These are phyloP conservation scores for Tuctoria greenei DNA, from an alignment of 176 grass and related monocot genomes.

Conservation along the genomic window DNA sequence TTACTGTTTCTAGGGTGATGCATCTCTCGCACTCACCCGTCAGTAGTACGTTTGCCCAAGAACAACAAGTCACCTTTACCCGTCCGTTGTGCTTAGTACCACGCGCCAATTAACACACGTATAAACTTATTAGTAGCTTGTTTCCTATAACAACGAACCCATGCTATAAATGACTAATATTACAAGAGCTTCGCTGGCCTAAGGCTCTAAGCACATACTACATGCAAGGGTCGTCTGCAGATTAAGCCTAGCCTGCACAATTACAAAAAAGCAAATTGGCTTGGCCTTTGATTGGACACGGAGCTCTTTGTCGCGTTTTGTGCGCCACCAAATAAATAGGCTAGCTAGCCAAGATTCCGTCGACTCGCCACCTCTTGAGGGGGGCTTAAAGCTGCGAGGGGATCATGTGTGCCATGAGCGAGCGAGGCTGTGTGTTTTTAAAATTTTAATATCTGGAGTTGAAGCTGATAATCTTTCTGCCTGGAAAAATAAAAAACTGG, in stretches of 20 bases:
- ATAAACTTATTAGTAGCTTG: background rate
- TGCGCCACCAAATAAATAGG: slow-evolving; percentile 2
- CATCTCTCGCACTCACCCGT: background rate
- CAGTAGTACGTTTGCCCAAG: background rate
- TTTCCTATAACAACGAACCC: background rate
- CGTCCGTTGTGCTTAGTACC: background rate
- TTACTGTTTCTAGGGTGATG: slow-evolving; percentile 14
- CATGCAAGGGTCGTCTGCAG: background rate
- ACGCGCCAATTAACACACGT: background rate
- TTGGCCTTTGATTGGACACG: slow-evolving; percentile 17
- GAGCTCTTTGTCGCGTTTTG: slow-evolving; percentile 30
- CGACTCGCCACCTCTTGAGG: slow-evolving; percentile 24
- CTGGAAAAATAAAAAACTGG: background rate
- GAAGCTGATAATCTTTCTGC: background rate
- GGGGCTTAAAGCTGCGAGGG: slow-evolving; percentile 3
- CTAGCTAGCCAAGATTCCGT: slow-evolving; percentile 36
- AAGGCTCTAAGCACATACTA: no score
- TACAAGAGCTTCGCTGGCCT: no score
- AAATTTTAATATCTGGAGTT: background rate
- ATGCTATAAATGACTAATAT: background rate
- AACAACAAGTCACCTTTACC: background rate
- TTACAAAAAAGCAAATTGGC: background rate
- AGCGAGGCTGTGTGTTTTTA: background rate
- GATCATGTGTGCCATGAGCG: background rate
- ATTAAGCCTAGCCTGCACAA: background rate